Base-by-base conservation (phyloP, 2,329 filamentous ascomycete species). In the Claviceps arundinis region DNA sequence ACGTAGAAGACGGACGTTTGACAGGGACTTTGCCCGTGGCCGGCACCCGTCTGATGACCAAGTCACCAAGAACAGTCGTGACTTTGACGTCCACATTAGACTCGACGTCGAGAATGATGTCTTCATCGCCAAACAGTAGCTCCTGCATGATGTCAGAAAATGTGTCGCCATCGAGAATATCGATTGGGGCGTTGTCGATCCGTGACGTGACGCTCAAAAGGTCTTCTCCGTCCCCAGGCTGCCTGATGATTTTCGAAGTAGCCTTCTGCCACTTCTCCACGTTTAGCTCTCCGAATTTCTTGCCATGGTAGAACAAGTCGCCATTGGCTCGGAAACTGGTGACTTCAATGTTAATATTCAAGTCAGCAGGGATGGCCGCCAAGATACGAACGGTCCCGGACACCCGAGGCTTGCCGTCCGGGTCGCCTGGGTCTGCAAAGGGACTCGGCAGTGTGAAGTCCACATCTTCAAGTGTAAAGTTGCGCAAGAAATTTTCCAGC, bases 381-480 rank as follows among this genome's bases (percentile, higher is more conserved):
- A 90, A 73, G 11, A 90, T 90, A 55, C 87, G 74, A 46, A 96
- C 85, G 19, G 84, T 83, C 3, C 90, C 90, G 34, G 89, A 95
- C 16, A 98, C 82, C 51, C 79, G 82, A 9, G 90, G 89, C 51
- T 85, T 80, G 4, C 85, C 75, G 49, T 84, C 80, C 0, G 88
- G 86, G 11, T 83, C 80, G 53, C 77, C 80, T 0, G 87, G 87
- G 17, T 89, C 82, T 2, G 89, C 87, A 60, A 84, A 79, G 0
- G 87, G 85, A 60, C 89, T 81, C 0, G 93, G 93, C 46, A 98
- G 71, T 48, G 80, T 81, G 65, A 98, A 95, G 60, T 94, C 82
- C 42, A 94, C 88, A 62, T 96, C 80, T 2, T 82, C 81, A 57
- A 97, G 72, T 22, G 89, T 86, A 64, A 97, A 96, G 59, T 93